Evolutionary conservation across 345 rosid genomes (phyloP), one percentile per base, ranked within the genome.

Genomic region (Conringia planisiliqua): DNA sequence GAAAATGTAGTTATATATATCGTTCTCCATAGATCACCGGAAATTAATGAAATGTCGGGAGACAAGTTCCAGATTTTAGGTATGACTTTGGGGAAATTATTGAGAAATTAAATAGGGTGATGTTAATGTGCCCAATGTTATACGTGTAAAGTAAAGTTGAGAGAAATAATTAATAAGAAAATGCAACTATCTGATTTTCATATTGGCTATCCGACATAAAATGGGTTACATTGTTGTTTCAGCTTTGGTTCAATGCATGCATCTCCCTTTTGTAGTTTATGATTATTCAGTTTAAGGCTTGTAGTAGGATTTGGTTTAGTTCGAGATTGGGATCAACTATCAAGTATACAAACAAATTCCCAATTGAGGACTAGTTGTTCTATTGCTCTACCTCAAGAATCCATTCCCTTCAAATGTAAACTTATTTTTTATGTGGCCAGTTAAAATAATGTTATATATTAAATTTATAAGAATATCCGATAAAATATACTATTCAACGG

Each of bases 21-120:
- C 62, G 7, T 36, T 63, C 27, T 52, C 55, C 55, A 64, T 40
- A 44, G n/a, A 35, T 65, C 20, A 58, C 61, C 54, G 79, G 50
- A 62, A 62, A 42, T 52, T 62, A 69, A 42, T 70, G 70, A 62
- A 54, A 43, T 62, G 55, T 62, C 1, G 35, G 80, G 80, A 44
- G 71, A 76, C 79, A 76, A 17, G 24, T 17, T 40, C 75, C 80
- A 69, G 58, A 55, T 69, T 69, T 62, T 69, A 76, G 75, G 80
- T 76, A 69, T 69, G 80, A 76, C 71, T 76, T 62, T 69, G 0
- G 16, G 0, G 38, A 50, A 56, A 68, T 59, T 40, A 40, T 39
- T 22, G 69, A 60, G 68, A 51, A 50, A 39, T 40, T 26, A 12
- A 66, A 38, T 60, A 75, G 68, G n/a, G 55, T 50, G 68, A 75